Percentiles rank a stretch among this genome's conserved stretches.
Conservation (phyloP, 2,329 filamentous ascomycete species). For the Didymella sp. region DNA sequence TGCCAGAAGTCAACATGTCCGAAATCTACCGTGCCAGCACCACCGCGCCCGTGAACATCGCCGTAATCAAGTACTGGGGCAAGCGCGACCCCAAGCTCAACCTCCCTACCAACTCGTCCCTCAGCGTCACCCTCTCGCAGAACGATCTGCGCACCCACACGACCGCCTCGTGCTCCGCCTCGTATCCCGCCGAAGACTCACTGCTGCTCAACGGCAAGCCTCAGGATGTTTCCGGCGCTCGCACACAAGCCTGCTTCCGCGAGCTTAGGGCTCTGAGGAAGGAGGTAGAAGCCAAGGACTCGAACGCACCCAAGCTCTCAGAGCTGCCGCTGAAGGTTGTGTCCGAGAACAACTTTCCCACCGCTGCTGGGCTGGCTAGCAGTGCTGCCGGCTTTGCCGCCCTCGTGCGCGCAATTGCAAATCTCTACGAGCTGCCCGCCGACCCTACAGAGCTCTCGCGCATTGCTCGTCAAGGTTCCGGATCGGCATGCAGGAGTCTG, state of each 20-base stretch:
- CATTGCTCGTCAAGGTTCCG: conserved; percentile 91
- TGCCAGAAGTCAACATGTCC: conserved; percentile 44
- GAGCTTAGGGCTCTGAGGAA: conserved; percentile 81
- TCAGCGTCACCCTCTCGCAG: conserved; percentile 96
- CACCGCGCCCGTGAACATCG: conserved; percentile 96
- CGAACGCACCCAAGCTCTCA: conserved; percentile 82
- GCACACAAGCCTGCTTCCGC: conserved; percentile 93
- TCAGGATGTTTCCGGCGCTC: conserved; percentile 84
- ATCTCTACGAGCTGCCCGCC: conserved; percentile 86
- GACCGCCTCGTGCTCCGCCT: conserved; percentile 85
- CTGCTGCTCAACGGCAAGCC: conserved; percentile 83
- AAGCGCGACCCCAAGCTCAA: conserved; percentile 95
- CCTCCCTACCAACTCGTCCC: conserved; percentile 95
- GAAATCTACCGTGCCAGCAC: conserved; percentile 89
- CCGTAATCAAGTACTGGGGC: conserved; percentile 99
- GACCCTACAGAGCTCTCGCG: conserved; percentile 82
- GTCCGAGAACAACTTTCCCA: conserved; percentile 98
- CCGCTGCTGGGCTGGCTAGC: conserved; percentile 82
- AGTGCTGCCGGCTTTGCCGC: conserved; percentile 72
- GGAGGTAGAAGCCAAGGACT: conserved; percentile 73
- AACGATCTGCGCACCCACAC: conserved; percentile 93
- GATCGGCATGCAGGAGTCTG: conserved; percentile 89
- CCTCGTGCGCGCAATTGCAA: conserved; percentile 81
- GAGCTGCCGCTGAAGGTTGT: conserved; percentile 81
- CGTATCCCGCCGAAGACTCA: conserved; percentile 70